phyloP scores from a whole-genome alignment of 1,139 yeast genomes.

The Kodamaea fungicola region DNA sequence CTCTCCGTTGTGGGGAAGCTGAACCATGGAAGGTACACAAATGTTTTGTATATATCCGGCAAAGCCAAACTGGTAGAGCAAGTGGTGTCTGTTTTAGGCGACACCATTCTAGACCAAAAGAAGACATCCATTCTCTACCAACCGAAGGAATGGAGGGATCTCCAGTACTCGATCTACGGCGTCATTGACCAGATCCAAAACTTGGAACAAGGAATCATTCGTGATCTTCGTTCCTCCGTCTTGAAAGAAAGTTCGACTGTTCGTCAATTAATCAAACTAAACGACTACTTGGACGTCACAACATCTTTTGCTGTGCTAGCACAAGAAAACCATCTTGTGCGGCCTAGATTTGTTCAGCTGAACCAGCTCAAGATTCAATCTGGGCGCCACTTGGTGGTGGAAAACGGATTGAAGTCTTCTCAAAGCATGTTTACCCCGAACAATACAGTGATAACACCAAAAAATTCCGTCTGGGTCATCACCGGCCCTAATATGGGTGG shows the following conservation, averaged over 20 bases:
- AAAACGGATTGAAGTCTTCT: constrained; percentile 56
- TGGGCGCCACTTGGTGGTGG: constrained; percentile 91
- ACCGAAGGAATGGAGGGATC: constrained; percentile 30
- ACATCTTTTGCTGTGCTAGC: constrained; percentile 73
- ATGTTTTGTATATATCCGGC: constrained; percentile 35
- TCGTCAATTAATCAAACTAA: constrained; percentile 41
- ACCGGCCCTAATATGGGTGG: constrained; percentile 99
- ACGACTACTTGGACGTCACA: constrained; percentile 72
- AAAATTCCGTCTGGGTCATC: constrained; percentile 57
- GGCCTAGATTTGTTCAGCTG: constrained; percentile 61
- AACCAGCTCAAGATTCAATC: constrained; percentile 42
- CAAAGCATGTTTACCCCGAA: constrained; percentile 59
- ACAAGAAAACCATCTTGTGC: constrained; percentile 54
- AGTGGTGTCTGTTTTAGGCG: constrained; percentile 11
- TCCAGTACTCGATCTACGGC: constrained; percentile 27
- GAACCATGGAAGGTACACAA: constrained; percentile 28
- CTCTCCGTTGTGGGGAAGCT: constrained; percentile 24
- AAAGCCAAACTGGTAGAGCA: constrained; percentile 25
- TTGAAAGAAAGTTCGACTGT: constrained; percentile 36
- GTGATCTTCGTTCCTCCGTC: constrained; percentile 36
- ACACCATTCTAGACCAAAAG: constrained; percentile 23
- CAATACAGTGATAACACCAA: constrained; percentile 36
- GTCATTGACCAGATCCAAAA: constrained; percentile 23
- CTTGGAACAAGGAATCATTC: constrained; percentile 47
- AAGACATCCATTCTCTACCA: constrained; percentile 29